phyloP scores from a whole-genome alignment of 2,329 filamentous ascomycete species.

The Diaporthe sp. region DNA sequence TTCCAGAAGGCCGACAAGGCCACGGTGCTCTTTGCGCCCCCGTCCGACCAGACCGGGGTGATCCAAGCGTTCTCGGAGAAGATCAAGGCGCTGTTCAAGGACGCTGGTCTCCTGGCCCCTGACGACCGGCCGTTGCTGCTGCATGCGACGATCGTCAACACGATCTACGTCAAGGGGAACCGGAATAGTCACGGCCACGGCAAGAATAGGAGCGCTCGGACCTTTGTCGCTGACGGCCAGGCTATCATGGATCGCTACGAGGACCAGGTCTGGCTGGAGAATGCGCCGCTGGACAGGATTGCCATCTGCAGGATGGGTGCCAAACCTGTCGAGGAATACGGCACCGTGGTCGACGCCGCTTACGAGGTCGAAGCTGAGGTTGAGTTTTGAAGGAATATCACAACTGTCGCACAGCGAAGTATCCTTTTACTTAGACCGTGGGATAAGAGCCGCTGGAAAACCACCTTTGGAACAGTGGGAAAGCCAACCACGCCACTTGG shows the following conservation, averaged over 20 bases:
- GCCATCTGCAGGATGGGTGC: conserved; percentile 92
- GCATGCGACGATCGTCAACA: conserved; percentile 90
- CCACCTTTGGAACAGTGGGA: background rate
- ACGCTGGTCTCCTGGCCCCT: conserved; percentile 66
- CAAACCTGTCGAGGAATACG: conserved; percentile 68
- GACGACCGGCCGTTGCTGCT: conserved; percentile 77
- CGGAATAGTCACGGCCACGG: conserved; percentile 43
- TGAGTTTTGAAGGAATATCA: conserved; percentile 46
- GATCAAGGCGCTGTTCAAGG: conserved; percentile 67
- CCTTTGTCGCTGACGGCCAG: conserved; percentile 65
- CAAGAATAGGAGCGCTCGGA: conserved; percentile 48
- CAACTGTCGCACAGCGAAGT: too few species aligned
- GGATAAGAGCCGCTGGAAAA: too few species aligned
- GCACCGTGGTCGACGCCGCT: conserved; percentile 61
- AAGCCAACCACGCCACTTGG: background rate
- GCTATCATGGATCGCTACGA: conserved; percentile 70
- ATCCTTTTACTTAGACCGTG: background rate
- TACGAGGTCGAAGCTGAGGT: conserved; percentile 68
- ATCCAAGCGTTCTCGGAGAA: conserved; percentile 69
- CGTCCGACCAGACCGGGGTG: conserved; percentile 63
- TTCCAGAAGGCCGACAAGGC: conserved; percentile 71
- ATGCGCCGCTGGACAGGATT: conserved; percentile 76
- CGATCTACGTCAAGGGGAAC: conserved; percentile 75
- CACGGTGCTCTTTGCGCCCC: conserved; percentile 75
- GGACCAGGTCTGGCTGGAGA: conserved; percentile 78